These are phyloP conservation scores for Hibiscus trionum DNA, from an alignment of 345 rosid species.

Conservation along the genomic window DNA sequence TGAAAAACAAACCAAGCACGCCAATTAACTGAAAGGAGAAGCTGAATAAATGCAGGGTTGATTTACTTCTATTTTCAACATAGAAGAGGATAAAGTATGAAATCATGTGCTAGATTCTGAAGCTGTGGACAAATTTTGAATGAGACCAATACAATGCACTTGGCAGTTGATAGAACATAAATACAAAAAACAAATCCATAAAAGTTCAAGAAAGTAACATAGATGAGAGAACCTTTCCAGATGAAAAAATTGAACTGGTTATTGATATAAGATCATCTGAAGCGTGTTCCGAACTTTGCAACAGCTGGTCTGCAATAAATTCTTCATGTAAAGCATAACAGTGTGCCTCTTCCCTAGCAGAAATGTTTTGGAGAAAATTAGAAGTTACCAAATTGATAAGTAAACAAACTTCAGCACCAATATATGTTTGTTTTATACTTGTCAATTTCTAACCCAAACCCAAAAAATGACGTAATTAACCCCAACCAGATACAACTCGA, in stretches of 20 bases:
- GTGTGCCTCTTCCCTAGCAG: slow-evolving; percentile 58
- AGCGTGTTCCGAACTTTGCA: slow-evolving; percentile 61
- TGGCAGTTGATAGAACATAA: not conserved
- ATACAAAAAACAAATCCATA: not conserved
- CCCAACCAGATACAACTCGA: not conserved
- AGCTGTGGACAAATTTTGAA: not conserved
- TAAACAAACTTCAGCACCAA: not conserved
- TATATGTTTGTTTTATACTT: not conserved
- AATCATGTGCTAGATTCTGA: not conserved
- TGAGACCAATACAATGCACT: not conserved
- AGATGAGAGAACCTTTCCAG: slow-evolving; percentile 47
- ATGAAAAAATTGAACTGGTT: slow-evolving; percentile 51
- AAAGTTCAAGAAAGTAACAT: not conserved
- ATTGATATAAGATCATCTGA: slow-evolving; percentile 66
- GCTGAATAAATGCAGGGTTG: not conserved
- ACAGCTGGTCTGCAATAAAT: slow-evolving; percentile 78
- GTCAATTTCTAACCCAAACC: not conserved
- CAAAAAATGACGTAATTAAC: not conserved
- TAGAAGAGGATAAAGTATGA: not conserved
- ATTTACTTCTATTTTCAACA: not conserved
- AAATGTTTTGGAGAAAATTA: slow-evolving; percentile 7
- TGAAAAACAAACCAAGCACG: not conserved
- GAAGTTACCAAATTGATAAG: not conserved
- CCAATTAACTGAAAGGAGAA: not conserved
- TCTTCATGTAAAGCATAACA: slow-evolving; percentile 77